These are phyloP conservation scores for Penicillium sp. DNA, from an alignment of 2,329 filamentous ascomycete species.

Conservation along the genomic window DNA sequence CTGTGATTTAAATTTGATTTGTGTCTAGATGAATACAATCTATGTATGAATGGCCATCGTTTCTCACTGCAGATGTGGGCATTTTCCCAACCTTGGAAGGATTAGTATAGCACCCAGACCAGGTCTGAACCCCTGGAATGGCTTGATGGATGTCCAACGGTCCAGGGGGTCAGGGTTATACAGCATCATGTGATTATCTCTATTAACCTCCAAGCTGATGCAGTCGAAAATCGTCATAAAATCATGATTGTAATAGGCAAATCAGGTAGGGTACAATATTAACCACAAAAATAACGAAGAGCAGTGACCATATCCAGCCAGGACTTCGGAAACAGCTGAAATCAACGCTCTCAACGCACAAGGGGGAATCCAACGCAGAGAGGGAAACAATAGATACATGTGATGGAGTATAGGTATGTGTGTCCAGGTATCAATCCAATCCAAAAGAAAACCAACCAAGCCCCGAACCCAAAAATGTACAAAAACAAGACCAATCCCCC, in stretches of 20 bases:
- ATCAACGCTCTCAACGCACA: constrained; percentile 13
- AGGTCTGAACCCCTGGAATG: no score
- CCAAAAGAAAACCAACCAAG: neutral
- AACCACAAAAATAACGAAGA: neutral
- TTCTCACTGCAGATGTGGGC: neutral
- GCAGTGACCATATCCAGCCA: neutral
- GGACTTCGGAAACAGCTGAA: neutral
- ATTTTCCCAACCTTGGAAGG: no score
- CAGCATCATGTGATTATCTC: neutral
- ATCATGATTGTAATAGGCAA: neutral
- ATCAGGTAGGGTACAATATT: constrained; percentile 4
- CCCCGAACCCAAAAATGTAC: neutral
- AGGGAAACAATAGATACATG: neutral
- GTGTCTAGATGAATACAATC: constrained; percentile 23
- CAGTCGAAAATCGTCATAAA: neutral
- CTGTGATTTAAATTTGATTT: constrained; percentile 23
- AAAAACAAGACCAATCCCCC: neutral
- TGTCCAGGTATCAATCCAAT: no score
- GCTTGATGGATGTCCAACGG: no score
- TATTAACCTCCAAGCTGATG: no score
- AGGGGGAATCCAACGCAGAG: constrained; percentile 12
- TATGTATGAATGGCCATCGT: constrained; percentile 8
- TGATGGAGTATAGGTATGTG: neutral
- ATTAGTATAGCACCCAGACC: no score
- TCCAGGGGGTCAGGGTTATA: neutral